Evolutionary conservation across 768 basidiomycete species (phyloP).

Genomic region (Dioszegia aurantiaca): DNA sequence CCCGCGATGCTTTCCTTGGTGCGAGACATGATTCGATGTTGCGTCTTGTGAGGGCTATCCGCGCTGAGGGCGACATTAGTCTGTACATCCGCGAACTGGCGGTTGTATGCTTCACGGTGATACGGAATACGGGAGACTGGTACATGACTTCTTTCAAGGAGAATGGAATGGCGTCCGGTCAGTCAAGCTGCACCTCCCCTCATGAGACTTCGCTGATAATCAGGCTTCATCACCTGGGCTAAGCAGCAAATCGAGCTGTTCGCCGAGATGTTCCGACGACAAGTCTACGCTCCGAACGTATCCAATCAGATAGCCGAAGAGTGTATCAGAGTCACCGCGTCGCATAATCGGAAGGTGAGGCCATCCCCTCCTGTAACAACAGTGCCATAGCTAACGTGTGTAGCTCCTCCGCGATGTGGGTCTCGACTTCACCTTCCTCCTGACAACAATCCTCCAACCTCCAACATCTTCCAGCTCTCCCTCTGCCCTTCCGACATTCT

Average conservation of each 20-base stretch:
- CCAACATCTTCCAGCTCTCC: slow-evolving; percentile 18
- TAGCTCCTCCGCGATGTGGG: slow-evolving; percentile 89
- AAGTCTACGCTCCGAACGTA: slow-evolving; percentile 82
- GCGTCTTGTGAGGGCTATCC: slow-evolving; percentile 76
- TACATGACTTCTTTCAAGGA: slow-evolving; percentile 93
- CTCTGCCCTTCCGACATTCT: slow-evolving; percentile 11
- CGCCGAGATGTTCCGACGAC: slow-evolving; percentile 78
- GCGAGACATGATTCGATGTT: slow-evolving; percentile 73
- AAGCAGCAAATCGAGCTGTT: slow-evolving; percentile 78
- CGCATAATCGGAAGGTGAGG: slow-evolving; percentile 78
- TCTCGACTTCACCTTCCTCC: slow-evolving; percentile 86
- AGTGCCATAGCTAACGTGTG: neutral
- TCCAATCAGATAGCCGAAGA: slow-evolving; percentile 71
- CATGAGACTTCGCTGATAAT: neutral
- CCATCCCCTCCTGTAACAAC: neutral
- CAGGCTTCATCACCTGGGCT: slow-evolving; percentile 94
- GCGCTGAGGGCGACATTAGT: slow-evolving; percentile 81
- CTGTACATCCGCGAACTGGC: slow-evolving; percentile 83
- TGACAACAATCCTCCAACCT: slow-evolving; percentile 57
- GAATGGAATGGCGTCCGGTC: slow-evolving; percentile 87
- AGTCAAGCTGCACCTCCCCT: slow-evolving; percentile 45
- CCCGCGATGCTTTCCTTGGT: slow-evolving; percentile 75
- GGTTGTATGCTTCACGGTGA: slow-evolving; percentile 84
- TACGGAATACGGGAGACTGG: slow-evolving; percentile 98
- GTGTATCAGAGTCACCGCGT: slow-evolving; percentile 69